These are phyloP conservation scores for Ciborinia camelliae DNA, from an alignment of 2,329 filamentous ascomycete species.

Conservation along the genomic window DNA sequence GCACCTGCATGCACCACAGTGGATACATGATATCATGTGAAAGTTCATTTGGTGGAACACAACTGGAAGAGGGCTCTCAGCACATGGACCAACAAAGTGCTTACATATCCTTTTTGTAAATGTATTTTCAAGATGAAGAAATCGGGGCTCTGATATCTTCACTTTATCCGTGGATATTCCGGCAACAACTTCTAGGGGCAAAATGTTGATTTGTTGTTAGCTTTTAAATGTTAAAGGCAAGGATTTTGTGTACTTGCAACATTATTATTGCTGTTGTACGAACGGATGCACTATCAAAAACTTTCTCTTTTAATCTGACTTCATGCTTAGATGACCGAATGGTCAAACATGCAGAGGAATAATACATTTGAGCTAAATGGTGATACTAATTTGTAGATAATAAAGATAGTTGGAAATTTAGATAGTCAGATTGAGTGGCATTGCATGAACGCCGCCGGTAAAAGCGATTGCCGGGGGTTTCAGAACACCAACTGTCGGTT, in stretches of 20 bases:
- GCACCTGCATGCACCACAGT: too few species aligned
- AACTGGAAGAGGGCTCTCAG: neutral
- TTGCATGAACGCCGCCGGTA: neutral
- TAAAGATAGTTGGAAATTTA: neutral
- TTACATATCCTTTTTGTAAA: neutral
- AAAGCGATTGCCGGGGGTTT: too few species aligned
- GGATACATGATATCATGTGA: neutral
- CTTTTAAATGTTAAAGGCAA: neutral
- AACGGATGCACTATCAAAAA: neutral
- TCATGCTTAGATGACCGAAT: too few species aligned
- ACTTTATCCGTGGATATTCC: neutral
- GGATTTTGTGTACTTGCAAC: neutral
- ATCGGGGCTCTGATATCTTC: neutral
- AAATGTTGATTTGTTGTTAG: neutral
- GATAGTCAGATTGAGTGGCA: too few species aligned
- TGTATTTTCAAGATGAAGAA: neutral
- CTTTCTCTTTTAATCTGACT: neutral
- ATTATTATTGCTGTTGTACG: neutral
- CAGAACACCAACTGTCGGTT: too few species aligned
- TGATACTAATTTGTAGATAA: neutral
- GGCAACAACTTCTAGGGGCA: neutral
- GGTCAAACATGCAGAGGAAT: neutral
- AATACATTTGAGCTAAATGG: neutral
- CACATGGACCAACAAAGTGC: neutral
- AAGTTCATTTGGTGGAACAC: neutral